Conservation (phyloP, 331 rosid species). For the Erythrophleum ivorense region DNA sequence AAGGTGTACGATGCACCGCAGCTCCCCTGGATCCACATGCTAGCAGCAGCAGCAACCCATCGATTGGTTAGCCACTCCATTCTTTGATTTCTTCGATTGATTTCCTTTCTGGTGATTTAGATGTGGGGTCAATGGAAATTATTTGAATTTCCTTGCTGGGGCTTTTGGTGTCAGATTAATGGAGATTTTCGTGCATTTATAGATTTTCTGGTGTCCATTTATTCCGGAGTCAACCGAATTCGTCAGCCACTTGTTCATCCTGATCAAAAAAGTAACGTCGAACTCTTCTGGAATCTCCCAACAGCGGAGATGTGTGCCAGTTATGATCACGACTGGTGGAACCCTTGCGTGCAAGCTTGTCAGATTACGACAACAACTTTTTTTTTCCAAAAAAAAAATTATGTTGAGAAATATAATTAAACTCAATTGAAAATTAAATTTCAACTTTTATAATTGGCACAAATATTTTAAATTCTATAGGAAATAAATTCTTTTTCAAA, state of each 20-base stretch:
- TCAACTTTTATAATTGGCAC: no score
- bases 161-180: background rate
- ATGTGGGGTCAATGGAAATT: background rate
- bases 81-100: background rate
- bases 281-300: background rate
- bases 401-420: no score
- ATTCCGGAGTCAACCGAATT: background rate
- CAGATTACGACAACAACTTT: no score
- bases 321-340: background rate
- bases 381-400: no score
- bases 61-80: slow-evolving; percentile 50
- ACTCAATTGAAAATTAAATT: no score
- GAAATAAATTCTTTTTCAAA: no score
- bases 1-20: slow-evolving; percentile 90
- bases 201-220: background rate
- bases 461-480: no score
- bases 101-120: background rate
- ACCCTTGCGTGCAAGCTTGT: no score
- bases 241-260: no score
- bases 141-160: background rate
- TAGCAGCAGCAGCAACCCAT: slow-evolving; percentile 69
- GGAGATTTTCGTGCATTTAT: background rate
- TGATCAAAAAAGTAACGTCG: background rate
- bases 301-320: background rate
- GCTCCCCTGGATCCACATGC: slow-evolving; percentile 85